Conservation (phyloP, 2,329 filamentous ascomycete genomes). For the Nannizzia gypsea region DNA sequence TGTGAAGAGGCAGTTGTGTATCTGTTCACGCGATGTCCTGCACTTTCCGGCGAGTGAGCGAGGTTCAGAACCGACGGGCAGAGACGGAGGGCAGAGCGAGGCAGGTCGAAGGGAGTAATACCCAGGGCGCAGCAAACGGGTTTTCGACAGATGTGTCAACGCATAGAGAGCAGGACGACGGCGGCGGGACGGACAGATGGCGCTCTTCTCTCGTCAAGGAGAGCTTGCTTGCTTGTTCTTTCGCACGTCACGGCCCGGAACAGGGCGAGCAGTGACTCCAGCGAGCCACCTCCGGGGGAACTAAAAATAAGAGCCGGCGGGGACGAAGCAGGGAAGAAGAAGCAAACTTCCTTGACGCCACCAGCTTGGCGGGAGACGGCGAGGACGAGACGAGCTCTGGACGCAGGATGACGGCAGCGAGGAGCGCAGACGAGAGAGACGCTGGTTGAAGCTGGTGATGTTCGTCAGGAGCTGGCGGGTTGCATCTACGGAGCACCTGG, state of each 20-base stretch:
- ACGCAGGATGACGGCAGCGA: not conserved
- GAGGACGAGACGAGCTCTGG: not conserved
- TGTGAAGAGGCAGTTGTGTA: not conserved
- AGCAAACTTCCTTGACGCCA: not conserved
- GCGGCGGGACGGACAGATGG: not conserved
- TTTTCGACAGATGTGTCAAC: not conserved
- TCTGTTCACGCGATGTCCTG: not conserved
- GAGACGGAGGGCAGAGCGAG: not conserved
- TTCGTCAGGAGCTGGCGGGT: not conserved
- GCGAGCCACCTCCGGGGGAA: not conserved
- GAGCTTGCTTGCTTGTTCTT: not conserved
- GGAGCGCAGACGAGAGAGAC: not conserved
- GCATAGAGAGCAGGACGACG: not conserved
- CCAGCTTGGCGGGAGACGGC: slow-evolving; percentile 1
- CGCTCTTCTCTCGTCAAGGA: not conserved
- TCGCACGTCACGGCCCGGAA: not conserved
- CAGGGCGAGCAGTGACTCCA: not conserved
- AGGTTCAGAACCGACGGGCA: not conserved
- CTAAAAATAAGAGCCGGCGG: slow-evolving; percentile 1
- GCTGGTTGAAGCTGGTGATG: not conserved
- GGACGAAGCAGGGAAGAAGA: slow-evolving; percentile 4
- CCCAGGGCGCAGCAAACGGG: not conserved
- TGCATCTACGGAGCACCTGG: not conserved
- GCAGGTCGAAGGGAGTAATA: not conserved
- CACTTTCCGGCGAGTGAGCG: not conserved